Evolutionary conservation across 139 green algal species (phyloP), one percentile per base, ranked within the genome.

Genomic region (Asterochloris sp.): DNA sequence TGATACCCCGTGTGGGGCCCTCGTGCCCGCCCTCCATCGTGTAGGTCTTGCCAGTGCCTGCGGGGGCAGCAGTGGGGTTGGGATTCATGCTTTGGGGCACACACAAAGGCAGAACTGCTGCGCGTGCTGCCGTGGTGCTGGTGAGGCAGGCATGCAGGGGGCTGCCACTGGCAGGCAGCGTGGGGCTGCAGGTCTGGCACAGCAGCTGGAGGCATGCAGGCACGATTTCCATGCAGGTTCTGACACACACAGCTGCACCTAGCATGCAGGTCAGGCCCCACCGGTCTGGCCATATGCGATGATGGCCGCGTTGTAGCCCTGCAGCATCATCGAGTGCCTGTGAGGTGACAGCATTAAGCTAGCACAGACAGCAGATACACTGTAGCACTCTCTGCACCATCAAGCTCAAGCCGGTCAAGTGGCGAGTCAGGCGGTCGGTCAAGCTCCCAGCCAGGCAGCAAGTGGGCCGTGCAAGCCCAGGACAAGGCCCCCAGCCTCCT

Each of bases 291-390:
- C 95, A 78, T 97, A 97, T 12, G 94, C 95, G 78, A 98, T 95
- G 83, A 98, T 96, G 74, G 92, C 92, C 8, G 94, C 92, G 83
- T 98, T 98, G 91, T 96, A 98, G 62, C 95, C 95, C 89, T 97
- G 88, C n/a, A 91, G n/a, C 54, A 74, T 1, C 4, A 26, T 9
- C 2, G 19, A 71, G 21, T 26, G 26, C 24, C 61, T 62, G 6
- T 78, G 73, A 14, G 10, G 62, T 38, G 62, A 0, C 73, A 78
- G 21, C 23, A 38, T 10, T n/a, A 26, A 2, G 13, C 27, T 26
- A 62, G 11, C 28, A 62, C 24, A 62, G 19, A 24, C 19, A 71
- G 19, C 21, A 71, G 2, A 71, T 21, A 24, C 66, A 71, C 9
- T 71, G 8, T 10, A 71, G 19, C 66, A 71, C 66, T n/a, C 15